A percentile compares a stretch with the other conserved stretches of the same genome.
phyloP scores from a whole-genome alignment of 805 yeast genomes.

The Cyberlindnera sargentensis region DNA sequence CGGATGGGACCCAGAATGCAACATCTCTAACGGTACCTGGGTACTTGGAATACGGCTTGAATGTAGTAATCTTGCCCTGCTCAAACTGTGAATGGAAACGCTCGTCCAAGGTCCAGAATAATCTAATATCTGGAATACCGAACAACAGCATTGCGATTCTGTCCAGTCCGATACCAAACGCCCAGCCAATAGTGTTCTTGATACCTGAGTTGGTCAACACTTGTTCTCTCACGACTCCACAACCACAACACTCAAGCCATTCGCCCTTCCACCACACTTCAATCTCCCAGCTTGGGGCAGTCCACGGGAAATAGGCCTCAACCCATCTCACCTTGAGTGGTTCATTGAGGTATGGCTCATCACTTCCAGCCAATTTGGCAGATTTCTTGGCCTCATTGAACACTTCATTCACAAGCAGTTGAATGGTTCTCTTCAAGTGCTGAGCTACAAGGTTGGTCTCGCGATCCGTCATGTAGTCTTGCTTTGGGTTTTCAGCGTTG shows the following conservation, averaged over 20 bases:
- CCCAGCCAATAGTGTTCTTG: slow-evolving; percentile 80
- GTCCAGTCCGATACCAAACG: slow-evolving; percentile 94
- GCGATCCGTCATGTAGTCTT: slow-evolving; percentile 59
- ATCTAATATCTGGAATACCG: slow-evolving; percentile 90
- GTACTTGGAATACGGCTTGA: slow-evolving; percentile 83
- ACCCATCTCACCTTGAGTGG: slow-evolving; percentile 91
- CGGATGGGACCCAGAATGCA: slow-evolving; percentile 78
- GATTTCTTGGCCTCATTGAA: slow-evolving; percentile 65
- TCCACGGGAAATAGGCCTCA: slow-evolving; percentile 96
- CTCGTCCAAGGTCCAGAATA: slow-evolving; percentile 84
- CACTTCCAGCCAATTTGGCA: slow-evolving; percentile 53
- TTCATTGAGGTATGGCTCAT: slow-evolving; percentile 53
- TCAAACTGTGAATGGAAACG: slow-evolving; percentile 71
- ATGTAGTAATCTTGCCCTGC: slow-evolving; percentile 57
- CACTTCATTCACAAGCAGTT: slow-evolving; percentile 73
- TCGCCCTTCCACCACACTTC: slow-evolving; percentile 99
- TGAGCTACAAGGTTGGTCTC: slow-evolving; percentile 64
- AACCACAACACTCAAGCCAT: slow-evolving; percentile 96
- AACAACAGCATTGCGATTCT: slow-evolving; percentile 92
- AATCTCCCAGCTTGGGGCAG: slow-evolving; percentile 96
- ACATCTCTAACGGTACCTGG: slow-evolving; percentile 85
- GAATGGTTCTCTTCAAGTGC: slow-evolving; percentile 83
- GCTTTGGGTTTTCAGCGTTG: slow-evolving; percentile 69
- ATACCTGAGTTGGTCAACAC: slow-evolving; percentile 72
- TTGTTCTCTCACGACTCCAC: slow-evolving; percentile 80